These are phyloP conservation scores for Tillandsia leiboldiana DNA, from an alignment of 176 grass and related monocot genomes.

Conservation along the genomic window DNA sequence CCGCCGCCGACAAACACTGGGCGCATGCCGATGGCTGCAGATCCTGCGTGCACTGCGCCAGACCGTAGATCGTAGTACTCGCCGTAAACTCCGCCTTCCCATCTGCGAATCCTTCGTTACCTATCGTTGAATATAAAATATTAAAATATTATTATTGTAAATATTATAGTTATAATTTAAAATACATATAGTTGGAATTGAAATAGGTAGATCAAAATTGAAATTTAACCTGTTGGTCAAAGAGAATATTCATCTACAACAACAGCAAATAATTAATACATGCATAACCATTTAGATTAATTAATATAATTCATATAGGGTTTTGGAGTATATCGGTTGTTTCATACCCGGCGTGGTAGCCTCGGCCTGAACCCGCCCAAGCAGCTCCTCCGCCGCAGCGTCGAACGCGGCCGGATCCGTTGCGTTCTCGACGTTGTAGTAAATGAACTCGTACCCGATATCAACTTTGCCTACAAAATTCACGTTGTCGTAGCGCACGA, in stretches of 20 bases:
- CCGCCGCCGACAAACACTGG: constrained; percentile 57
- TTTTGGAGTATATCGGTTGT: no score
- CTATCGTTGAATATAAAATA: background rate
- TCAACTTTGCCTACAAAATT: constrained; percentile 49
- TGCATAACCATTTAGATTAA: no score
- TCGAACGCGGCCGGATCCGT: constrained; percentile 43
- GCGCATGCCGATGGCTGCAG: constrained; percentile 33
- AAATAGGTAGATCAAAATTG: no score
- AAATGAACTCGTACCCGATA: constrained; percentile 40
- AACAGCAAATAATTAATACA: no score
- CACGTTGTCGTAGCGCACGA: constrained; percentile 38
- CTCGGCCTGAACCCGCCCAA: constrained; percentile 18
- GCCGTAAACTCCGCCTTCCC: constrained; percentile 11
- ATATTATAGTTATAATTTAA: no score
- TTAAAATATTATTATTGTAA: no score
- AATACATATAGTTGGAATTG: no score
- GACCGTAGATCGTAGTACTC: constrained; percentile 41
- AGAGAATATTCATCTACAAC: no score
- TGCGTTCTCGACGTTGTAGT: constrained; percentile 58
- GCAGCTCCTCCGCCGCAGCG: constrained; percentile 20
- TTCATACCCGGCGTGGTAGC: constrained; percentile 9
- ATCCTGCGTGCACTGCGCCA: constrained; percentile 65
- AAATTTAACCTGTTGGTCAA: no score
- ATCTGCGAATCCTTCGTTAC: background rate
- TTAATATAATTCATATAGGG: no score